Evolutionary conservation across 2,329 filamentous ascomycete species (phyloP), one percentile per base, ranked within the genome.

Genomic region (Aspergillus caelatus): DNA sequence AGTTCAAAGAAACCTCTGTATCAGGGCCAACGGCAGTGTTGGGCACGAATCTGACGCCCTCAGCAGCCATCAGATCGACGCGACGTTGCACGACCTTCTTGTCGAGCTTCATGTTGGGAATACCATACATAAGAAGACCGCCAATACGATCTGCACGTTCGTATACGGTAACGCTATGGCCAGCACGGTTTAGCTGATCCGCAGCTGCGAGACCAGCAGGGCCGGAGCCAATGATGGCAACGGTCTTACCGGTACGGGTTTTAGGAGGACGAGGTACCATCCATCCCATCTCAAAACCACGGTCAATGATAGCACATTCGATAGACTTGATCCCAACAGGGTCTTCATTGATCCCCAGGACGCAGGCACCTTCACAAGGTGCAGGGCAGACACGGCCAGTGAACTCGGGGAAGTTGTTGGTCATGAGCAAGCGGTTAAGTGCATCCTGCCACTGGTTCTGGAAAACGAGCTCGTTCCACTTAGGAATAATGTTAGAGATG

Each of bases 101-200:
- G 83, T 98, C 94, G 48, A 98, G 91, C 85, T 98, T 98, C 94
- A 98, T 98, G 85, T 98, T 98, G 70, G 94, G 94, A 70, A 98
- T 98, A 70, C 94, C 94, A 76, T 98, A 97, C 94, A 97, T 97
- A 74, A 98, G 87, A 61, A 98, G 85, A 79, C 94, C 94, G 81
- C 94, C 94, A 62, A 91, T 83, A 68, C 94, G 92, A 76, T 98
- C 94, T 64, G 93, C 88, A 68, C 94, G 92, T 85, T 98, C 94
- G 75, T 95, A 97, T 21, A 98, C 88, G 14, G 93, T 97, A 60
- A 97, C 93, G 5, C 77, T 82, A 81, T 98, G 94, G 32, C 94
- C 94, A 71, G 91, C 92, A 72, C 91, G 91, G 87, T 98, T 98
- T 70, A 98, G 88, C 80, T 97, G 94, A 76, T 98, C 94, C 67